phyloP scores from a whole-genome alignment of 2,329 filamentous ascomycete genomes.

The Diaporthe sp. region DNA sequence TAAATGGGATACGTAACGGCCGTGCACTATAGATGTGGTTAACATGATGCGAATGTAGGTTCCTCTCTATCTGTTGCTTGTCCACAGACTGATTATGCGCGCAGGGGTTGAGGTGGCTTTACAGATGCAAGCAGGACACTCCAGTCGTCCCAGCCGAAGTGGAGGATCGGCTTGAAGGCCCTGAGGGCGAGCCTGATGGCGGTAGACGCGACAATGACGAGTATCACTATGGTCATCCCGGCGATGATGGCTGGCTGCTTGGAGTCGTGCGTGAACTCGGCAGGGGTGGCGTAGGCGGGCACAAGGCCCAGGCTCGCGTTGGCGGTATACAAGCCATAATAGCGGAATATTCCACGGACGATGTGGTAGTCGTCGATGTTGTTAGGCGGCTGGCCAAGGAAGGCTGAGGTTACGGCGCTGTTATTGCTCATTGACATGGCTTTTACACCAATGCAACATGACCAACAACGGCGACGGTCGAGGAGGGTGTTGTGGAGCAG shows the following conservation, averaged over 20 bases:
- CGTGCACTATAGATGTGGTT: background rate
- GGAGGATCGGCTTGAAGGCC: constrained; percentile 15
- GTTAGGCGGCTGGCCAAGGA: constrained; percentile 26
- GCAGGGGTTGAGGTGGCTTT: constrained; percentile 10
- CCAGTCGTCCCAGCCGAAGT: constrained; percentile 33
- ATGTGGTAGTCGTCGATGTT: constrained; percentile 17
- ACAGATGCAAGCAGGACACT: constrained; percentile 33
- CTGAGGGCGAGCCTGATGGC: constrained; percentile 24
- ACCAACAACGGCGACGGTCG: background rate
- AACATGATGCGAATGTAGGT: background rate
- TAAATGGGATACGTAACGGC: background rate
- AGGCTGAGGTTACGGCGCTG: background rate
- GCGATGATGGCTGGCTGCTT: constrained; percentile 28
- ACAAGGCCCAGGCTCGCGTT: constrained; percentile 15
- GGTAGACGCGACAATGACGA: constrained; percentile 25
- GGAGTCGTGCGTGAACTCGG: constrained; percentile 24
- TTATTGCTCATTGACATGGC: constrained; percentile 3
- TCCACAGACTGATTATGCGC: background rate
- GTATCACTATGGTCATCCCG: constrained; percentile 30
- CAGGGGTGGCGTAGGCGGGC: background rate
- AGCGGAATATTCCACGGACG: constrained; percentile 12
- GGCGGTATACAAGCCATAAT: background rate
- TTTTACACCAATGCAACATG: background rate
- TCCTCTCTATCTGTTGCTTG: background rate
- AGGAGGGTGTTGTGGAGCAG: background rate